These are phyloP conservation scores for Physaria fendleri DNA, from an alignment of 345 rosid genomes.

Conservation along the genomic window DNA sequence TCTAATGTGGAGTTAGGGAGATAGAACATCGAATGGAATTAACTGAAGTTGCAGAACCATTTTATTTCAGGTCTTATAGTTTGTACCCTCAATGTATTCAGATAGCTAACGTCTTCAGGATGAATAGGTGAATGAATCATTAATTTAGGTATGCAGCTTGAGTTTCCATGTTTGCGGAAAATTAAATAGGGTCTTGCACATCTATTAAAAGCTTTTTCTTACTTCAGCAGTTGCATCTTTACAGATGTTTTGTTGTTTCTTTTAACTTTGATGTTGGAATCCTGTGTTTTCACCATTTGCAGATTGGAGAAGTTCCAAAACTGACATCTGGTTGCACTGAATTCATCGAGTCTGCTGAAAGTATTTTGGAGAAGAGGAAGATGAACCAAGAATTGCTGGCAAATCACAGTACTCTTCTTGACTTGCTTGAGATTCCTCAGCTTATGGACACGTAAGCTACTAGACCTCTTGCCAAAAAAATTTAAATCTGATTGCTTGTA, in stretches of 20 bases:
- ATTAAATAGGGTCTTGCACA: background rate
- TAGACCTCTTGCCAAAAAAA: background rate
- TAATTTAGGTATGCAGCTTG: conserved; percentile 9
- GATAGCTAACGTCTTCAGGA: background rate
- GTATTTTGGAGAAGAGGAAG: conserved; percentile 89
- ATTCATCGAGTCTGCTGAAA: conserved; percentile 76
- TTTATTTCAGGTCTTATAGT: background rate
- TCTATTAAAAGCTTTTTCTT: background rate
- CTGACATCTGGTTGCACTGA: conserved; percentile 89
- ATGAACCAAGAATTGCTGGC: conserved; percentile 83
- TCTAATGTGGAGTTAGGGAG: background rate
- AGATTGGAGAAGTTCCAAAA: conserved; percentile 71
- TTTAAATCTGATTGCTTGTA: background rate
- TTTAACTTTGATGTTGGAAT: background rate
- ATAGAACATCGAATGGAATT: background rate
- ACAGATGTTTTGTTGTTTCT: background rate
- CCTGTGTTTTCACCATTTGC: conserved; percentile 23
- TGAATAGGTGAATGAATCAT: conserved; percentile 22
- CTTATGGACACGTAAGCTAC: conserved; percentile 96
- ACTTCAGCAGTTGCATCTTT: background rate
- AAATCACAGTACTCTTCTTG: conserved; percentile 88
- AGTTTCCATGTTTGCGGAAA: background rate
- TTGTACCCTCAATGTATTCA: background rate
- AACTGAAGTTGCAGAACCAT: background rate
- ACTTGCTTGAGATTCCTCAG: conserved; percentile 99